Percentiles rank a stretch among this genome's conserved stretches.
phyloP scores from a whole-genome alignment of 2,329 filamentous ascomycete genomes.

The Epicoccum sorghinum region DNA sequence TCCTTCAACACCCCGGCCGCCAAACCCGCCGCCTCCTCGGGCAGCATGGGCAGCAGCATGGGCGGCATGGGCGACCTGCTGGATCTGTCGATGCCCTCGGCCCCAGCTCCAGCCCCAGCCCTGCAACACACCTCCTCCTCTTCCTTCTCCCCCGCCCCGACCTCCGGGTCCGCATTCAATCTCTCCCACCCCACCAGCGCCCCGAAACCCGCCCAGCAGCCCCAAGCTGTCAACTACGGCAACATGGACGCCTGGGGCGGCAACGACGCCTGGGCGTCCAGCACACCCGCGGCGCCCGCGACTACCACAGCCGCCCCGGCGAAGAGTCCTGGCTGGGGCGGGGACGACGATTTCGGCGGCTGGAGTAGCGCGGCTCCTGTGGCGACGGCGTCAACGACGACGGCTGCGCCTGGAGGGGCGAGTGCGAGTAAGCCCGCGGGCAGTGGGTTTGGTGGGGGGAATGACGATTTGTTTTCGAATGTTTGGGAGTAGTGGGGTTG shows the following conservation, averaged over 20 bases:
- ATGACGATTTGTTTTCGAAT: constrained; percentile 91
- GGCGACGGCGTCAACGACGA: constrained; percentile 55
- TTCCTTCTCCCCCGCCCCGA: constrained; percentile 25
- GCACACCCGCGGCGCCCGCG: constrained; percentile 59
- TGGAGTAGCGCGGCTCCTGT: constrained; percentile 79
- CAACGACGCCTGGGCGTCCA: constrained; percentile 78
- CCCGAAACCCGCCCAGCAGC: constrained; percentile 36
- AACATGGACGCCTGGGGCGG: constrained; percentile 81
- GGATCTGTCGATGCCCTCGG: constrained; percentile 62
- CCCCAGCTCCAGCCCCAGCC: constrained; percentile 34
- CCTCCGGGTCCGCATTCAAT: constrained; percentile 64
- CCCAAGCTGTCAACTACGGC: constrained; percentile 45
- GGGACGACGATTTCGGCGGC: constrained; percentile 90
- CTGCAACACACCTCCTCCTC: constrained; percentile 18
- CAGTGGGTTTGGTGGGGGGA: constrained; percentile 55
- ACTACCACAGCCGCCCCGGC: constrained; percentile 42
- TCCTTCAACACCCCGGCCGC: constrained; percentile 65
- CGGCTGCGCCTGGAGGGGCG: not conserved
- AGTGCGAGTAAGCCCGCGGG: constrained; percentile 55
- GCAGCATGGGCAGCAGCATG: not conserved
- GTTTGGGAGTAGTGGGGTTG: constrained; percentile 75
- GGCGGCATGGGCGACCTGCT: constrained; percentile 74
- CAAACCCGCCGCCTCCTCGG: constrained; percentile 54
- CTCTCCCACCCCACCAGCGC: constrained; percentile 50
- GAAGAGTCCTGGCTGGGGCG: constrained; percentile 62